Base-by-base conservation (phyloP, 352 stramenopile species). In the Aphanomyces astaci region DNA sequence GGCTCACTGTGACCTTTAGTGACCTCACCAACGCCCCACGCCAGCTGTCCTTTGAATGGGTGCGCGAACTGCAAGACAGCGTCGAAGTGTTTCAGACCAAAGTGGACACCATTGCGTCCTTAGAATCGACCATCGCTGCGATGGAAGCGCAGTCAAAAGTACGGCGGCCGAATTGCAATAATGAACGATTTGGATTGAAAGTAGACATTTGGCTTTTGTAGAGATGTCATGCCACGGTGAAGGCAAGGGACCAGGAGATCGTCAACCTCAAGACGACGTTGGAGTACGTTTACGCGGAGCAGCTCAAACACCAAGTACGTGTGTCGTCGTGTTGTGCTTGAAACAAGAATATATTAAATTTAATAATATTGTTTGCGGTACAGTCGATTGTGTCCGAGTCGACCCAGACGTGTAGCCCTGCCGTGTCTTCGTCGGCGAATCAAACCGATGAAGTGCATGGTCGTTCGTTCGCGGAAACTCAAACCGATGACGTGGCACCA, bases 281-380 rank as follows among this genome's bases (percentile, higher is more conserved):
- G 22, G 51, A 59, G 22, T 30, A 40, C 30, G 30, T 59, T 59
- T 28, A 30, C 51, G 19, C 30, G 22, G 51, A 59, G 17, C 51
- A 36, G 51, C 51, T 59, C 51, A 59, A 59, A 59, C 51, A 59
- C n/a, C 51, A 59, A 59, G 51, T 59, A 59, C 9, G 45, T n/a
- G n/a, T 22, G 48, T 15, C 27, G 48, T 15, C 22, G 48, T 25
- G n/a, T n/a, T n/a, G n/a, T n/a, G n/a, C n/a, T n/a, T n/a, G n/a
- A n/a, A n/a, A n/a, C n/a, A n/a, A n/a, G n/a, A n/a, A n/a, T n/a
- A n/a, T n/a, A n/a, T n/a, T n/a, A n/a, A n/a, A n/a, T n/a, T n/a
- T n/a, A n/a, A n/a, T n/a, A n/a, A n/a, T n/a, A n/a, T n/a, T n/a
- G n/a, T n/a, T n/a, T n/a, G n/a, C n/a, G n/a, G n/a, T n/a, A n/a